Base-by-base conservation (phyloP, 768 basidiomycete species). In the Omphalotus guepiniiformis region DNA sequence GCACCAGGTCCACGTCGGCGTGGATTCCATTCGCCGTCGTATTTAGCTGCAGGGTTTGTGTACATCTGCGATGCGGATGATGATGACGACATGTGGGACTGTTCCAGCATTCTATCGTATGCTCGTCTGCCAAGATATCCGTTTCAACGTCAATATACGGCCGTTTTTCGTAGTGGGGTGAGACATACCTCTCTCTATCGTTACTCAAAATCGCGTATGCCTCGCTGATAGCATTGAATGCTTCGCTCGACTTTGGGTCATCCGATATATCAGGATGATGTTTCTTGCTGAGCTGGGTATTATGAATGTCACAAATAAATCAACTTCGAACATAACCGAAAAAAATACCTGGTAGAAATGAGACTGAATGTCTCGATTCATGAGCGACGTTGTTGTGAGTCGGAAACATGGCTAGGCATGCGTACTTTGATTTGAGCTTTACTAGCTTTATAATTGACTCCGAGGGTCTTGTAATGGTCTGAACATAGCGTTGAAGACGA, bases 261-360 rank as follows among this genome's bases (percentile, higher is more conserved):
- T 70, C 65, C 3, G 74, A 69, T 19, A 77, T 63, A 49, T 77
- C 75, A 1, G 75, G 75, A 53, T 77, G 75, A 48, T 76, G 72
- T 48, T 58, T 57, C 56, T 74, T 75, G 61, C 74, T 56, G 22
- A 58, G 55, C 57, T 58, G 30, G 15, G 29, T 39, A 28, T 35
- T 35, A 2, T 21, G 18, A n/a, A 18, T 22, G 18, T 8, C 9
- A 23, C 13, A 38, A 32, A 5, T 9, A 13, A 21, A 25, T 22
- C 25, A 41, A 11, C 22, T 3, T 8, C 8, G 15, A 13, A 29
- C 16, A 27, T 26, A 4, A 52, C 6, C 13, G n/a, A 26, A 6
- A 26, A 25, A 43, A 53, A 42, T 47, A 68, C 73, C 62, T 68
- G 63, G 46, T 74, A 74, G 48, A 70, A 74, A 45, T 66, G 66